Evolutionary conservation across 2,329 filamentous ascomycete genomes (phyloP).

Genomic region (Plenodomus tracheiphilus): DNA sequence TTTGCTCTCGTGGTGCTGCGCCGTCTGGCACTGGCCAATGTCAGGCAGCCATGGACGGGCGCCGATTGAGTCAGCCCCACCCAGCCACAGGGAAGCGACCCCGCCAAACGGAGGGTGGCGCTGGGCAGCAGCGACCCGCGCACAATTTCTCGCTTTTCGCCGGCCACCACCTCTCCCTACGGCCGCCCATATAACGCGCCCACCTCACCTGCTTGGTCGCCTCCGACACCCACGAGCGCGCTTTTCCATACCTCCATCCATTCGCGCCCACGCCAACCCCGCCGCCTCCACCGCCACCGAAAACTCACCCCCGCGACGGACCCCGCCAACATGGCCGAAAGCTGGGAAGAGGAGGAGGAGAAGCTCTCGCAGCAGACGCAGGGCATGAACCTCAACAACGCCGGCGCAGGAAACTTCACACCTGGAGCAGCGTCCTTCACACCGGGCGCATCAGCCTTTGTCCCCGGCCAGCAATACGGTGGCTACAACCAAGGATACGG

Average conservation of each 20-base stretch:
- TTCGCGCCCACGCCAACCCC: not conserved
- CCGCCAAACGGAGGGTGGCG: constrained; percentile 19
- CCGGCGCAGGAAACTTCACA: constrained; percentile 54
- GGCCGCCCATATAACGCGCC: constrained; percentile 6
- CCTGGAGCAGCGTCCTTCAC: constrained; percentile 72
- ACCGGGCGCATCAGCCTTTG: constrained; percentile 71
- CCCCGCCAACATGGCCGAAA: constrained; percentile 71
- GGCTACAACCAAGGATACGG: constrained; percentile 46
- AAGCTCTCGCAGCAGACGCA: constrained; percentile 70
- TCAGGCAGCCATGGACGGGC: constrained; percentile 21
- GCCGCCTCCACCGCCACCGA: constrained; percentile 1
- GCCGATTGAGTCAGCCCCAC: constrained; percentile 22
- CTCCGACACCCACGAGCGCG: constrained; percentile 1
- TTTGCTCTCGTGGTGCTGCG: constrained; percentile 18
- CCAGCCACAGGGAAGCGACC: constrained; percentile 16
- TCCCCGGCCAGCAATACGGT: constrained; percentile 68
- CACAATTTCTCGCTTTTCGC: constrained; percentile 27
- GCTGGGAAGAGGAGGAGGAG: constrained; percentile 92
- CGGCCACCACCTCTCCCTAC: constrained; percentile 12
- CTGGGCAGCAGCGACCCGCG: constrained; percentile 20
- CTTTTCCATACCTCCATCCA: not conserved
- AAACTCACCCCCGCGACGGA: constrained; percentile 9
- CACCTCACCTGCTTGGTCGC: constrained; percentile 8
- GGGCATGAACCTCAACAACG: constrained; percentile 39
- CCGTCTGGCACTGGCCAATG: constrained; percentile 29